phyloP scores from a whole-genome alignment of 805 yeast species.

The Zygoascus flipseniorum region DNA sequence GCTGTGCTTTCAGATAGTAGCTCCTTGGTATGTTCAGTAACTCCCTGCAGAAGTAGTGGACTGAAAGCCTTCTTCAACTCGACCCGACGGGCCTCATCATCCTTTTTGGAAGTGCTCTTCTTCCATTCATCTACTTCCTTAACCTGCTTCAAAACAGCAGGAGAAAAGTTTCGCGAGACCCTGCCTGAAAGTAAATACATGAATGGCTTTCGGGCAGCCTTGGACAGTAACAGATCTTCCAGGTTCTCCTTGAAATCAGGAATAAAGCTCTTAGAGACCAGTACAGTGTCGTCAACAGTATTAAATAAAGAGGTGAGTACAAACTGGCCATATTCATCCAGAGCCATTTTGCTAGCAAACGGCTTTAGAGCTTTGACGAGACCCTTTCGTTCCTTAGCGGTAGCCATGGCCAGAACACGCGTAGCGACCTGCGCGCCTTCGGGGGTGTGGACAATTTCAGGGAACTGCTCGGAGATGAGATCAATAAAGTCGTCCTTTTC shows the following conservation, averaged over 20 bases:
- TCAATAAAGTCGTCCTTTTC: slow-evolving; percentile 79
- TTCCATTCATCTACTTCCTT: slow-evolving; percentile 52
- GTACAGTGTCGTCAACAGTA: slow-evolving; percentile 90
- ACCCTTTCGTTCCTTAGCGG: slow-evolving; percentile 84
- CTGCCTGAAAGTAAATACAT: slow-evolving; percentile 70
- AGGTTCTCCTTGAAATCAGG: slow-evolving; percentile 44
- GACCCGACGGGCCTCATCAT: slow-evolving; percentile 60
- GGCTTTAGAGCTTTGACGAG: slow-evolving; percentile 64
- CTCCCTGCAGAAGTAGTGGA: slow-evolving; percentile 52
- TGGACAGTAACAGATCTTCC: slow-evolving; percentile 52
- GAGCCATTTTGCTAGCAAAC: slow-evolving; percentile 67
- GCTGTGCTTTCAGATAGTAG: slow-evolving; percentile 67
- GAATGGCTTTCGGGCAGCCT: slow-evolving; percentile 83
- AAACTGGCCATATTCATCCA: slow-evolving; percentile 77
- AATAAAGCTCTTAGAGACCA: slow-evolving; percentile 63
- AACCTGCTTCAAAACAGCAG: slow-evolving; percentile 51
- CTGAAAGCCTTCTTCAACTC: slow-evolving; percentile 61
- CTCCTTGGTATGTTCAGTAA: slow-evolving; percentile 42
- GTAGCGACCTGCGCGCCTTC: slow-evolving; percentile 93
- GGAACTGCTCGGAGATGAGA: slow-evolving; percentile 75
- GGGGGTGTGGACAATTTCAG: slow-evolving; percentile 90
- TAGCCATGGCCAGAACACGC: slow-evolving; percentile 67
- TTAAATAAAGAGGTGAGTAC: slow-evolving; percentile 72
- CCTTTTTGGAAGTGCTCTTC: slow-evolving; percentile 73
- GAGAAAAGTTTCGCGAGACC: slow-evolving; percentile 76